Base-by-base conservation (phyloP, 148 eudicot genomes). In the Selenicereus undatus region DNA sequence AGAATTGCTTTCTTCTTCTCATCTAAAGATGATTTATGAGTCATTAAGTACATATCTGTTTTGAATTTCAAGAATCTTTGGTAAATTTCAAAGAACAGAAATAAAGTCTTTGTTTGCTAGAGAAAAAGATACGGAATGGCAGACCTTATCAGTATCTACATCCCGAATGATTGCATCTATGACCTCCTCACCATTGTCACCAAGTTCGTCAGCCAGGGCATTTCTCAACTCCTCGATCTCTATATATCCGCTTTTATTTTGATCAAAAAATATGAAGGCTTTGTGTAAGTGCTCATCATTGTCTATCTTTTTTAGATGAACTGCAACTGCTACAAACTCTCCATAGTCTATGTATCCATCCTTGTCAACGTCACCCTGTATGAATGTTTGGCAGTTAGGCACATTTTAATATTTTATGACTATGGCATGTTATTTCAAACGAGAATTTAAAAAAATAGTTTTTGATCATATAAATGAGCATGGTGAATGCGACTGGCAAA, bases 101-200 rank as follows among this genome's bases (percentile, higher is more conserved):
- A 64, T 64, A 64, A n/a, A n/a, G 22, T 64, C 29, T 22, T 64
- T 64, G 29, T 64, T 64, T 22, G 68, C 7, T 7, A 64, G 68
- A 64, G 11, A n/a, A 24, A 10, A 65, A 27, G 64, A 48, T 17
- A 76, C 43, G 21, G 27, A 48, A 76, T 64, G 9, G 83, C 91
- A 22, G 56, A 92, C 98, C 98, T 94, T 94, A 82, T 94, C 97
- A 32, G 98, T 92, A 81, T 94, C 98, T 0, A 94, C 97, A 50
- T 94, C 97, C 42, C 84, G 92, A 66, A 94, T 89, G 74, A 94
- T 94, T 76, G 98, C 97, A 81, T 79, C 84, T 64, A 91, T 86
- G 65, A 92, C 90, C 78, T 92, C 98, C 79, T 94, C 98, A 13
- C 85, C 93, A 74, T 84, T 88, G 50, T 75, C 68, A 54, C 91